phyloP scores from a whole-genome alignment of 176 grass and related monocot genomes.

The Triticum turgidum region DNA sequence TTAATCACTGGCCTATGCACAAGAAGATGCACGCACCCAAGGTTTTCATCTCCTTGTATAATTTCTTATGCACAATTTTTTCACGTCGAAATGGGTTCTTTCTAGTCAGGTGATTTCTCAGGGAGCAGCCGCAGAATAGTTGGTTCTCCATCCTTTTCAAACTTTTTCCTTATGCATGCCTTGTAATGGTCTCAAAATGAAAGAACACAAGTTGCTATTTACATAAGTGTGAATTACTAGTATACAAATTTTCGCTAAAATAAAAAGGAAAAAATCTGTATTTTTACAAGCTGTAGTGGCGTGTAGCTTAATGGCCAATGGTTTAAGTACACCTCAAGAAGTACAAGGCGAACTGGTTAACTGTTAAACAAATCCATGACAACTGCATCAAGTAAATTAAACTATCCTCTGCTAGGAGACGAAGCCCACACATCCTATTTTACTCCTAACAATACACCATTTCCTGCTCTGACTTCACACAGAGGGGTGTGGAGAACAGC shows the following conservation, averaged over 20 bases:
- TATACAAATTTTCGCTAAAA: not conserved
- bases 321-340: slow-evolving; percentile 9
- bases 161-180: not conserved
- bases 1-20: not conserved
- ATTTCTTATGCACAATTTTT: not conserved
- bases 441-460: slow-evolving; percentile 32
- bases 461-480: slow-evolving; percentile 41
- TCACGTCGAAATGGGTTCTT: not conserved
- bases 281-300: not conserved
- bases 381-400: slow-evolving; percentile 29
- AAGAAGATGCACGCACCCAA: not conserved
- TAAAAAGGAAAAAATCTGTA: not conserved
- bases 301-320: slow-evolving; percentile 1
- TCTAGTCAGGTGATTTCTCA: not conserved
- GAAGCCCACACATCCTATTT: slow-evolving; percentile 18
- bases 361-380: slow-evolving; percentile 25
- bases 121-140: not conserved
- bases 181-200: not conserved
- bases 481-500: slow-evolving; percentile 23
- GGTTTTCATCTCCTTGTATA: not conserved
- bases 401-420: slow-evolving; percentile 24
- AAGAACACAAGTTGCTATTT: not conserved
- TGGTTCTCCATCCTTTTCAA: not conserved
- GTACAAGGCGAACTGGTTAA: slow-evolving; percentile 14
- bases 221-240: not conserved